phyloP scores from a whole-genome alignment of 192 early-diverging fungal genomes.

The Kickxella alabastrina region DNA sequence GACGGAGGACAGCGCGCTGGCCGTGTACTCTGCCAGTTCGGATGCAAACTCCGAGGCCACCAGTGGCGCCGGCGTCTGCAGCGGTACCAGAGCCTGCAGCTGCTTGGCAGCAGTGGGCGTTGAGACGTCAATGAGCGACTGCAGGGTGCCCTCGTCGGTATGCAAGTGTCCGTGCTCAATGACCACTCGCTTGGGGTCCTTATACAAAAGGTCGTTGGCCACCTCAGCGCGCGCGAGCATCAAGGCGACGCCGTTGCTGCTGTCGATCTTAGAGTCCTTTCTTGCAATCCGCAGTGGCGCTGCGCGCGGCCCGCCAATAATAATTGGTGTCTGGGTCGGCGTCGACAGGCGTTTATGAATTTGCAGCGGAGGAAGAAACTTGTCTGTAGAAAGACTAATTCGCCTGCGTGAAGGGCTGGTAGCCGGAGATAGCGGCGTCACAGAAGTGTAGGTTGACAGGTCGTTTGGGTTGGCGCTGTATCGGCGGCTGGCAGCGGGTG shows the following conservation, averaged over 20 bases:
- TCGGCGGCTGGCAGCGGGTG: too few relatives aligned
- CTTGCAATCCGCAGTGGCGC: background rate
- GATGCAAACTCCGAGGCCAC: background rate
- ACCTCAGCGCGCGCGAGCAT: slow-evolving; percentile 41
- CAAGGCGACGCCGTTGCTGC: slow-evolving; percentile 7
- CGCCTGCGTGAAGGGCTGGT: background rate
- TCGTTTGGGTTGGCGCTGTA: too few relatives aligned
- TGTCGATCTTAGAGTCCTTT: slow-evolving; percentile 5
- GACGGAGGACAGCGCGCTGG: background rate
- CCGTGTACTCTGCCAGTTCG: background rate
- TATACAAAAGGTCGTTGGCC: slow-evolving; percentile 37
- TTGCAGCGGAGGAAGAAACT: background rate
- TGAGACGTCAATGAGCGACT: slow-evolving; percentile 28
- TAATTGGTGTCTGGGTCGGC: background rate
- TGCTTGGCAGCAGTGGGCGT: slow-evolving; percentile 9
- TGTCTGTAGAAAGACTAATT: background rate
- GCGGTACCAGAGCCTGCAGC: background rate
- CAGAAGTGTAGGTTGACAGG: too few relatives aligned
- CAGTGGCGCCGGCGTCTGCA: background rate
- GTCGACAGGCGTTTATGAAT: background rate
- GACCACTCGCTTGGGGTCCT: slow-evolving; percentile 43
- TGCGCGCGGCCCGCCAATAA: background rate
- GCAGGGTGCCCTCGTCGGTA: slow-evolving; percentile 24
- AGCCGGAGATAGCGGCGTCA: too few relatives aligned
- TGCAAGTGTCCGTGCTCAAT: slow-evolving; percentile 29